phyloP scores from a whole-genome alignment of 768 basidiomycete species.

The Artomyces pyxidatus region DNA sequence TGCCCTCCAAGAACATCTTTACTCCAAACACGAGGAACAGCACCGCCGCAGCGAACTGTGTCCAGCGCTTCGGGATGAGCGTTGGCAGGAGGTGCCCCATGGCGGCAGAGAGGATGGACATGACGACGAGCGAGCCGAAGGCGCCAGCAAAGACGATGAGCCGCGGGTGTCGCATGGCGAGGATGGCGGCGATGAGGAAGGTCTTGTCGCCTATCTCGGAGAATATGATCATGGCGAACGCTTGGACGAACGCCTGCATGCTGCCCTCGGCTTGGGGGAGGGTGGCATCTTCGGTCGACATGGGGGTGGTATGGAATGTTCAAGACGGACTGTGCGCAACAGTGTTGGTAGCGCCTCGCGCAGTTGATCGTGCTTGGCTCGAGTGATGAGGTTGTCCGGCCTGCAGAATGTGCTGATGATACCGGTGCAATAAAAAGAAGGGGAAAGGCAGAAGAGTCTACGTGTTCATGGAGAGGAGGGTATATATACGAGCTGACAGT shows the following conservation, averaged over 20 bases:
- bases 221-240: slow-evolving; percentile 86
- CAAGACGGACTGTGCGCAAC: too few species aligned
- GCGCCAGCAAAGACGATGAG: slow-evolving; percentile 83
- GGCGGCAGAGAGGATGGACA: slow-evolving; percentile 92
- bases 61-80: slow-evolving; percentile 61
- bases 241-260: slow-evolving; percentile 58
- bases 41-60: slow-evolving; percentile 51
- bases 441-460: too few species aligned
- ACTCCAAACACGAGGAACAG: slow-evolving; percentile 88
- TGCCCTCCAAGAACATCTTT: slow-evolving; percentile 83
- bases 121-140: slow-evolving; percentile 78
- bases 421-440: too few species aligned
- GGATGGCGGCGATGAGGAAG: slow-evolving; percentile 79
- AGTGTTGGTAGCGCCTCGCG: too few species aligned
- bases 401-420: too few species aligned
- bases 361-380: too few species aligned
- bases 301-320: too few species aligned
- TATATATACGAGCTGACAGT: too few species aligned
- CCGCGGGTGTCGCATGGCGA: slow-evolving; percentile 88
- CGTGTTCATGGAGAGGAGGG: too few species aligned
- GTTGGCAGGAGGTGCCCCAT: slow-evolving; percentile 86
- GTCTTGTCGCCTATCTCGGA: slow-evolving; percentile 98
- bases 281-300: not conserved
- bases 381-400: too few species aligned
- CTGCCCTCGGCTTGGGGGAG: slow-evolving; percentile 16